These are phyloP conservation scores for Botryotinia calthae DNA, from an alignment of 2,329 filamentous ascomycete genomes.

Conservation along the genomic window DNA sequence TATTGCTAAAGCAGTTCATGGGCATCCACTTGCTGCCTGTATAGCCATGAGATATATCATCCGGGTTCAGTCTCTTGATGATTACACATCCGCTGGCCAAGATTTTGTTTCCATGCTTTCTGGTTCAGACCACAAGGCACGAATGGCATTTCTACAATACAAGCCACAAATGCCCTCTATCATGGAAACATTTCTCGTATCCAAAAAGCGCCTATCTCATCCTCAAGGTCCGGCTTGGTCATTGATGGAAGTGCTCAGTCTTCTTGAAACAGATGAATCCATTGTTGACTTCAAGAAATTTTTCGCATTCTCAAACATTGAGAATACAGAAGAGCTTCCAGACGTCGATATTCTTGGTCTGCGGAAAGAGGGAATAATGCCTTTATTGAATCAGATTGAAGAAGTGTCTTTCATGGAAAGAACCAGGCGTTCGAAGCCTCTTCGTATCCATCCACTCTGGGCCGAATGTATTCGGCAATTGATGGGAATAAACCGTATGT, in stretches of 20 bases:
- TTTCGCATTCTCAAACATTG: neutral
- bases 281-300: constrained; percentile 2
- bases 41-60: constrained; percentile 15
- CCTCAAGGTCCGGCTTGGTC: neutral
- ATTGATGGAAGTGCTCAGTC: neutral
- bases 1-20: neutral
- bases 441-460: neutral
- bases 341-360: neutral
- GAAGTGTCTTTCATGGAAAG: neutral
- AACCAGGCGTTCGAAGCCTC: neutral
- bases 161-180: neutral
- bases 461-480: constrained; percentile 1
- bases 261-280: neutral
- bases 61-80: neutral
- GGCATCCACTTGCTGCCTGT: neutral
- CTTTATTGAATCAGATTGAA: neutral
- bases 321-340: neutral
- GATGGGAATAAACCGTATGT: neutral
- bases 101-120: constrained; percentile 10
- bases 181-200: constrained; percentile 11
- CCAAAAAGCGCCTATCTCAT: neutral
- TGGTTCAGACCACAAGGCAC: neutral
- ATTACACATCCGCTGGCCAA: neutral
- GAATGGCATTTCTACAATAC: neutral
- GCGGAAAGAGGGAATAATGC: neutral